Conservation (phyloP, 345 rosid genomes). For the Hibiscus syriacus region DNA sequence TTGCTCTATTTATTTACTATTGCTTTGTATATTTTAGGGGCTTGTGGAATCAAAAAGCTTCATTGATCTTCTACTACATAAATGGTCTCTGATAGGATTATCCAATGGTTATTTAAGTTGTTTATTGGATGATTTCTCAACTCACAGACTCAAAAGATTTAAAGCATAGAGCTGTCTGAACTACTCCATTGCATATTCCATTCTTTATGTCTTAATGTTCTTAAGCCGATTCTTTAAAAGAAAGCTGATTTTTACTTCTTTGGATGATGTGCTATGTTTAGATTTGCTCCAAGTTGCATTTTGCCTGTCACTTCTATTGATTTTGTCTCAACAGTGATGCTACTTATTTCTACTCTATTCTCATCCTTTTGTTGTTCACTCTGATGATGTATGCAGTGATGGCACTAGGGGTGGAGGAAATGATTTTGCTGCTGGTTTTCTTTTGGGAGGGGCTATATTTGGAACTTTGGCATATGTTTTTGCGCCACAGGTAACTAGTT, state of each 20-base stretch:
- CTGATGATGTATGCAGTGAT: slow-evolving; percentile 30
- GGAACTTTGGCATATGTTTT: slow-evolving; percentile 52
- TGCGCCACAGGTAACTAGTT: slow-evolving; percentile 68
- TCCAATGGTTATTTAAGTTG: neutral
- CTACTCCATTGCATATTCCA: neutral
- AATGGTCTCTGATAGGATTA: neutral
- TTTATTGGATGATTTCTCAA: neutral
- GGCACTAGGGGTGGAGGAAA: slow-evolving; percentile 46
- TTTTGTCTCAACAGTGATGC: neutral
- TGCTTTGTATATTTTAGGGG: neutral
- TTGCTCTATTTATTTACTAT: neutral
- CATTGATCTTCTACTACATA: neutral
- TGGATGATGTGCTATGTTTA: neutral
- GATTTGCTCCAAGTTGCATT: neutral
- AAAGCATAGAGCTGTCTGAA: neutral
- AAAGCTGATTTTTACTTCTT: neutral
- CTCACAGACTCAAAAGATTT: neutral
- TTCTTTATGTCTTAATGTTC: neutral
- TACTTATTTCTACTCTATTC: neutral
- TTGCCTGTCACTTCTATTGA: neutral
- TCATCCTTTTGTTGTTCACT: neutral
- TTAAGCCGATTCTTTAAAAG: neutral
- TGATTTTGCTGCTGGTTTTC: slow-evolving; percentile 89
- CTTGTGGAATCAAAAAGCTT: neutral
- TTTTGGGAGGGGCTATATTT: slow-evolving; percentile 82